Conservation (phyloP, 192 early-diverging fungal species). For the Rhizoclosmatium sp. region DNA sequence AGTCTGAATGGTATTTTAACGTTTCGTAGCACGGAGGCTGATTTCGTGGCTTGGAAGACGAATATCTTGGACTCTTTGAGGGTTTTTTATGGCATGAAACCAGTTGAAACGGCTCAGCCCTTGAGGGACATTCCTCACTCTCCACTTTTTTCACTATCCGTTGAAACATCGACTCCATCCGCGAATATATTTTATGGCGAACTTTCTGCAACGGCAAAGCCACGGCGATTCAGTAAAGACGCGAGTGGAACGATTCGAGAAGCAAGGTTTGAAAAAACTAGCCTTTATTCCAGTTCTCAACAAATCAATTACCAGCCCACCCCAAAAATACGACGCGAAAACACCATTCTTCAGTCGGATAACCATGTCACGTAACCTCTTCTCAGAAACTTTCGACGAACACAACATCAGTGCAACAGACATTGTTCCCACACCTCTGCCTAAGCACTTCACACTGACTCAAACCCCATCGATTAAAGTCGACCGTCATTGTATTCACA, state of each 20-base stretch:
- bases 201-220: constrained; percentile 45
- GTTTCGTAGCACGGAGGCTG: constrained; percentile 83
- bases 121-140: constrained; percentile 50
- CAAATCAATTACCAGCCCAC: too few relatives aligned
- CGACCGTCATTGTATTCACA: constrained; percentile 87
- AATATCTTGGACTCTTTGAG: constrained; percentile 80
- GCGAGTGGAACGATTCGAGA: neutral
- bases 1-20: neutral
- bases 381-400: constrained; percentile 53
- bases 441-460: constrained; percentile 28
- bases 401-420: constrained; percentile 22
- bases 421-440: constrained; percentile 3
- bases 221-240: constrained; percentile 48
- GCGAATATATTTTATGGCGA: constrained; percentile 67
- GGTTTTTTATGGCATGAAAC: constrained; percentile 74
- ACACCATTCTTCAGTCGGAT: constrained; percentile 84
- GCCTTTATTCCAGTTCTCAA: too few relatives aligned
- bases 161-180: constrained; percentile 32
- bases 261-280: too few relatives aligned
- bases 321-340: constrained; percentile 76
- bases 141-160: constrained; percentile 48
- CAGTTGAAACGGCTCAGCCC: constrained; percentile 42
- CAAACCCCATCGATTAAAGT: constrained; percentile 26
- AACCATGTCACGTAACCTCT: constrained; percentile 71
- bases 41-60: constrained; percentile 96